These are phyloP conservation scores for Aspergillus baeticus DNA, from an alignment of 495 filamentous ascomycete species.

Conservation along the genomic window DNA sequence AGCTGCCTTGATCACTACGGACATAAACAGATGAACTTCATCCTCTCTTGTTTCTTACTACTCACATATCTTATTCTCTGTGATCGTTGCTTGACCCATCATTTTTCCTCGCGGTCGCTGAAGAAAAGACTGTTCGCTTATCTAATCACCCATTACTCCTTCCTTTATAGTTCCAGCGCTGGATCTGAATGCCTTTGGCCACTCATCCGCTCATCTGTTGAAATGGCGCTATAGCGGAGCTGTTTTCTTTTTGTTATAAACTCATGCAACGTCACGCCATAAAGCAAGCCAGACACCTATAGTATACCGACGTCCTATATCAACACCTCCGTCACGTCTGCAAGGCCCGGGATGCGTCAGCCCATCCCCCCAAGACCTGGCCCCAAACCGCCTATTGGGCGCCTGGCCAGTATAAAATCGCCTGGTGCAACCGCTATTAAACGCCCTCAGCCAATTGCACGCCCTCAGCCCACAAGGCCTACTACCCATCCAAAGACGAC, in stretches of 20 bases:
- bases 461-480: conserved; percentile 33
- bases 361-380: conserved; percentile 29
- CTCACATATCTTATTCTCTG: too few relatives aligned
- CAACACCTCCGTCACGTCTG: conserved; percentile 27
- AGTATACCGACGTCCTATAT: not conserved
- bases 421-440: conserved; percentile 36
- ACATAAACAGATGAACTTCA: too few relatives aligned
- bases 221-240: not conserved
- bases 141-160: not conserved
- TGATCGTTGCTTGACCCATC: not conserved
- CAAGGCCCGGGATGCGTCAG: conserved; percentile 33
- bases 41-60: too few relatives aligned
- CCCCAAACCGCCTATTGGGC: conserved; percentile 37
- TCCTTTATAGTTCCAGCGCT: not conserved
- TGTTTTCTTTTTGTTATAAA: not conserved
- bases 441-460: conserved; percentile 36
- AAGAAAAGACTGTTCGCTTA: not conserved
- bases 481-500: conserved; percentile 42
- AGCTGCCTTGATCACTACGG: not conserved
- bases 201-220: not conserved
- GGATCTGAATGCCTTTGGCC: not conserved
- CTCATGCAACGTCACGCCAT: not conserved
- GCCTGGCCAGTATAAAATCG: conserved; percentile 41
- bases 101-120: not conserved
- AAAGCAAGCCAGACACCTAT: not conserved